Evolutionary conservation across 2,329 filamentous ascomycete genomes (phyloP).

Genomic region (Xylaria sp.): DNA sequence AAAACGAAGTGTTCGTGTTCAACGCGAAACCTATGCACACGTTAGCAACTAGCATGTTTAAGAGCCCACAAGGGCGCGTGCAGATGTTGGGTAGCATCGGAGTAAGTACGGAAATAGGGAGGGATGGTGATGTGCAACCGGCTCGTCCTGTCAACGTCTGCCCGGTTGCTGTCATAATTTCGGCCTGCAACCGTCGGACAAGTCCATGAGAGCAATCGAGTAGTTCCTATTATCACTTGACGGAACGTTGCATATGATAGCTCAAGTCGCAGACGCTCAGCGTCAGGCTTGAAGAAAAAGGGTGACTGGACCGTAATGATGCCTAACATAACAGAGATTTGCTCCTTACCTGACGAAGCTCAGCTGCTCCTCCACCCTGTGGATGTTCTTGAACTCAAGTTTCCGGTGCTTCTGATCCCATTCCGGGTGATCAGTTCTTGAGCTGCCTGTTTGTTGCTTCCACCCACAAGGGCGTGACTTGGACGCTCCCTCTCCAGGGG

Average conservation of each 20-base stretch:
- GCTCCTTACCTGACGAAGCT: constrained; percentile 64
- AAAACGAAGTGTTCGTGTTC: constrained; percentile 30
- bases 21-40: constrained; percentile 45
- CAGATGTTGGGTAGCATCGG: constrained; percentile 31
- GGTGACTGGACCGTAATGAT: constrained; percentile 5
- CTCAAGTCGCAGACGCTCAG: constrained; percentile 18
- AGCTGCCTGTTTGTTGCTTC: constrained; percentile 54
- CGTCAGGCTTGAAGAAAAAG: constrained; percentile 7
- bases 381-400: constrained; percentile 54
- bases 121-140: background rate
- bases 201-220: background rate
- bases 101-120: background rate
- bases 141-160: constrained; percentile 9
- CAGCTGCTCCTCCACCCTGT: constrained; percentile 60
- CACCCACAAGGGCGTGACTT: constrained; percentile 52
- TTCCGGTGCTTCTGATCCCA: constrained; percentile 50
- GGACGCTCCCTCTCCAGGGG: constrained; percentile 36
- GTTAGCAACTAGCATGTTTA: constrained; percentile 7
- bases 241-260: constrained; percentile 27
- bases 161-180: constrained; percentile 1
- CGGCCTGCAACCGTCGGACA: background rate
- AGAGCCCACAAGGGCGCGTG: constrained; percentile 23
- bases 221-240: constrained; percentile 14
- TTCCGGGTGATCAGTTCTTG: constrained; percentile 56
- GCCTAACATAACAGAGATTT: constrained; percentile 7